Percentiles rank a stretch among this genome's conserved stretches.
These are phyloP conservation scores for Candida yuanshanica DNA, from an alignment of 805 yeast species.

Conservation along the genomic window DNA sequence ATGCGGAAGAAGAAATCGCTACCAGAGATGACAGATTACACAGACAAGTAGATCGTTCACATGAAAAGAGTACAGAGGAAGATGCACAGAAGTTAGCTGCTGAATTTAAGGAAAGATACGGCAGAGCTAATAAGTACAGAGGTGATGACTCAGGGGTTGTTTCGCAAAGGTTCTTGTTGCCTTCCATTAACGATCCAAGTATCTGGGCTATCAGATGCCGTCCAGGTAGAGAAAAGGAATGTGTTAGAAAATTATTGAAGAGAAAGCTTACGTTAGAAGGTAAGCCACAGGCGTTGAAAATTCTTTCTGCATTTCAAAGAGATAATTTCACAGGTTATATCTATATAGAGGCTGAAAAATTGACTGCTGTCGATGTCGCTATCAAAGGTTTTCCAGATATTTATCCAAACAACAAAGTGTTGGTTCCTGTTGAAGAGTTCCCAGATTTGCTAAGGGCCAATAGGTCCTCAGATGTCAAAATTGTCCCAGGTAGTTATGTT, in stretches of 20 bases:
- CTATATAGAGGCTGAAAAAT: conserved; percentile 89
- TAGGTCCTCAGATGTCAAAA: conserved; percentile 78
- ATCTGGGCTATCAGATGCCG: conserved; percentile 95
- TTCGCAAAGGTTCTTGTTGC: conserved; percentile 88
- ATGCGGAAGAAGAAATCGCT: conserved; percentile 47
- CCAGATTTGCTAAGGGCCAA: conserved; percentile 89
- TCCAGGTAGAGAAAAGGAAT: conserved; percentile 87
- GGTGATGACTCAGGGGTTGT: conserved; percentile 80
- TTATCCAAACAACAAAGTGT: conserved; percentile 63
- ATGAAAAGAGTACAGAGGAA: conserved; percentile 83
- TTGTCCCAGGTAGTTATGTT: conserved; percentile 89
- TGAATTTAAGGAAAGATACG: conserved; percentile 86
- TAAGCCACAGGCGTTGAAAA: conserved; percentile 73
- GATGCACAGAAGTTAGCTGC: conserved; percentile 94
- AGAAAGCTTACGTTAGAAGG: conserved; percentile 75
- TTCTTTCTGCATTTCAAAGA: conserved; percentile 87
- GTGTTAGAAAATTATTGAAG: conserved; percentile 78
- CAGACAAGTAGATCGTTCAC: conserved; percentile 82
- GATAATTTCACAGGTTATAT: conserved; percentile 89
- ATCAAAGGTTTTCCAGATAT: conserved; percentile 87
- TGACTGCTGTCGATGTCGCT: conserved; percentile 87
- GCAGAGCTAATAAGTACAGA: conserved; percentile 78
- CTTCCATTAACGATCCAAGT: conserved; percentile 93
- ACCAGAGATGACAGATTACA: conserved; percentile 72
- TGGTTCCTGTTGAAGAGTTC: conserved; percentile 93